Conservation (phyloP, 768 basidiomycete genomes). For the Kwoniella newhampshirensis region DNA sequence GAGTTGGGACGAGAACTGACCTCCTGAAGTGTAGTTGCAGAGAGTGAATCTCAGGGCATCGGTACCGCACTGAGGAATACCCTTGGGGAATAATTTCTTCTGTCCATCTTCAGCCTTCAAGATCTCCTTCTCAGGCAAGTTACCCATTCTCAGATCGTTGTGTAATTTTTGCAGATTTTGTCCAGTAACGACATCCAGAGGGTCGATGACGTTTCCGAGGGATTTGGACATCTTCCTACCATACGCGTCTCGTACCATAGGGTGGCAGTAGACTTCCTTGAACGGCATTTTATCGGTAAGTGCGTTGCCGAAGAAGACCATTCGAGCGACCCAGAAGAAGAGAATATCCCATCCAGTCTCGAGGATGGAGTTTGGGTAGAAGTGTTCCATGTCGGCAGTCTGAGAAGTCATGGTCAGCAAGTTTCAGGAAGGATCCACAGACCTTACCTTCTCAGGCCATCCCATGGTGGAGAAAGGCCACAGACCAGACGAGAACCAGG, state of each 20-base stretch:
- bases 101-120: constrained; percentile 86
- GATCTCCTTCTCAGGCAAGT: constrained; percentile 90
- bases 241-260: constrained; percentile 98
- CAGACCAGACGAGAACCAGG: constrained; percentile 96
- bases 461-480: constrained; percentile 99
- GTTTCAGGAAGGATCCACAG: too few relatives aligned
- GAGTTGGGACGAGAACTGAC: too few relatives aligned
- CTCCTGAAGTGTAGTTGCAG: constrained; percentile 88
- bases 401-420: constrained; percentile 49
- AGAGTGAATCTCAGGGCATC: constrained; percentile 94
- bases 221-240: constrained; percentile 99
- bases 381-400: constrained; percentile 74
- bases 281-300: constrained; percentile 92
- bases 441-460: constrained; percentile 88
- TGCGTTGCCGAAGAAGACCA: constrained; percentile 87
- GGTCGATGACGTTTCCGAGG: constrained; percentile 96
- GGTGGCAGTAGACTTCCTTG: constrained; percentile 92
- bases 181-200: constrained; percentile 90
- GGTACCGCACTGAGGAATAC: constrained; percentile 97
- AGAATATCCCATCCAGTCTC: constrained; percentile 99
- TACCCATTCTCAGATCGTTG: constrained; percentile 81
- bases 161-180: constrained; percentile 75
- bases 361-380: constrained; percentile 85
- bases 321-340: constrained; percentile 99
- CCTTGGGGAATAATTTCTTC: constrained; percentile 98